These are phyloP conservation scores for Arthroderma sp. DNA, from an alignment of 2,329 filamentous ascomycete genomes.

Conservation along the genomic window DNA sequence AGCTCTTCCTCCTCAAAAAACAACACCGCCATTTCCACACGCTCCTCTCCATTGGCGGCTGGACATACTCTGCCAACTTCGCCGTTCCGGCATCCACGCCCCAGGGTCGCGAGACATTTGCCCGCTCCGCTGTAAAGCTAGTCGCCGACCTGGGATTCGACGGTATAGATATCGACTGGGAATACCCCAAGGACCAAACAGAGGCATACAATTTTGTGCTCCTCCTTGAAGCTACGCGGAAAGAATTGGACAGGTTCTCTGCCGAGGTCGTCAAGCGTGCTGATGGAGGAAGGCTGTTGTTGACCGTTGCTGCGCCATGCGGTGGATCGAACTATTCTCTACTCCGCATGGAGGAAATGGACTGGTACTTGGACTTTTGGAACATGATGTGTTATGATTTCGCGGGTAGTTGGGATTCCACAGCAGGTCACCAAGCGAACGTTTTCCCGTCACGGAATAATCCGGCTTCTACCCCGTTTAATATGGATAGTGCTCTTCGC, in stretches of 20 bases:
- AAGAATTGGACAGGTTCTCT: slow-evolving; percentile 17
- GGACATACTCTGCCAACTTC: slow-evolving; percentile 68
- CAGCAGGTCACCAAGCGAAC: slow-evolving; percentile 70
- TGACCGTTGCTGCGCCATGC: slow-evolving; percentile 37
- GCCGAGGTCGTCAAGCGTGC: slow-evolving; percentile 19
- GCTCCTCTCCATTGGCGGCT: slow-evolving; percentile 73
- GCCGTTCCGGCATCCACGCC: slow-evolving; percentile 50
- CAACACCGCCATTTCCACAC: slow-evolving; percentile 63
- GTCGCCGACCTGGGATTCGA: slow-evolving; percentile 65
- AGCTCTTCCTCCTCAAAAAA: slow-evolving; percentile 65
- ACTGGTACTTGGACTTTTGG: slow-evolving; percentile 40
- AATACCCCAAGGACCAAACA: slow-evolving; percentile 26
- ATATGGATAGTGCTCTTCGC: slow-evolving; percentile 56
- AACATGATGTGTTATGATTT: slow-evolving; percentile 76
- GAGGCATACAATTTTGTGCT: slow-evolving; percentile 28
- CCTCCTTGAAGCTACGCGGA: slow-evolving; percentile 24
- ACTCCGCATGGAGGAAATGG: slow-evolving; percentile 37
- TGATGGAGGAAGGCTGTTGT: slow-evolving; percentile 31
- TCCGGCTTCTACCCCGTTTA: slow-evolving; percentile 63
- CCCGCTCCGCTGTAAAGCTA: slow-evolving; percentile 56
- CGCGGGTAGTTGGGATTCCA: slow-evolving; percentile 66
- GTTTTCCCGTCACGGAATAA: slow-evolving; percentile 49
- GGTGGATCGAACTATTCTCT: slow-evolving; percentile 35
- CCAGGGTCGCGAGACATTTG: slow-evolving; percentile 51
- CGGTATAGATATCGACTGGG: slow-evolving; percentile 35